A percentile compares a stretch with the other conserved stretches of the same genome.
Evolutionary conservation across 1,284 basidiomycete species (phyloP).

Genomic region (Cutaneotrichosporon mucoides): DNA sequence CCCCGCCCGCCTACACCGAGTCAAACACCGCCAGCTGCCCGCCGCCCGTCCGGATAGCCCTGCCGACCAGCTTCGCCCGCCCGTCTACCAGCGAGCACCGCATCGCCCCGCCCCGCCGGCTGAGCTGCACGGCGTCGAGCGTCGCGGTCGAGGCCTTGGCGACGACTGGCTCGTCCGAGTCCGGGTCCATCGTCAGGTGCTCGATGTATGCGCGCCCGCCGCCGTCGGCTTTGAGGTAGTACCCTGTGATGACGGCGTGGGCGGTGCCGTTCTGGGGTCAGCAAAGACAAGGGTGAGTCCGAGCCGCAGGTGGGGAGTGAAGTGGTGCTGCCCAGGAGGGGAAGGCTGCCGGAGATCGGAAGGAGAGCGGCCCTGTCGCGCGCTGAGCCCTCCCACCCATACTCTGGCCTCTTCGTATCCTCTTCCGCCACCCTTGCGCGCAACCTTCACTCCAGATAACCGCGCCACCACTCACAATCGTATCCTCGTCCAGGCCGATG

Average conservation of each 20-base stretch:
- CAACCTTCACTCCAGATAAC: too few species aligned
- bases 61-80: conserved; percentile 8
- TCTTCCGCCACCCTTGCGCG: too few species aligned
- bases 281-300: not conserved
- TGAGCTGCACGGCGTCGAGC: conserved; percentile 16
- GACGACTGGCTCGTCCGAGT: not conserved
- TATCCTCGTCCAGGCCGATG: conserved; percentile 34
- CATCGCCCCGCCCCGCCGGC: conserved; percentile 14
- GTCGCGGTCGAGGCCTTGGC: not conserved
- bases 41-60: conserved; percentile 3
- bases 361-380: too few species aligned
- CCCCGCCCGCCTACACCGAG: not conserved
- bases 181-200: not conserved
- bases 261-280: conserved; percentile 32
- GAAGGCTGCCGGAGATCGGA: too few species aligned
- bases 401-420: too few species aligned
- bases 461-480: conserved; percentile 27
- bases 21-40: not conserved
- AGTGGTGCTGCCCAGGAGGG: too few species aligned
- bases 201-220: conserved; percentile 1
- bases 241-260: conserved; percentile 34
- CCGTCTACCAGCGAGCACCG: conserved; percentile 8
- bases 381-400: too few species aligned
- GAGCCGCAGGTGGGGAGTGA: too few species aligned
- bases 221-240: conserved; percentile 25